Evolutionary conservation across 352 stramenopile species (phyloP), one percentile per base, ranked within the genome.

Genomic region (Peronosclerospora sorghi): DNA sequence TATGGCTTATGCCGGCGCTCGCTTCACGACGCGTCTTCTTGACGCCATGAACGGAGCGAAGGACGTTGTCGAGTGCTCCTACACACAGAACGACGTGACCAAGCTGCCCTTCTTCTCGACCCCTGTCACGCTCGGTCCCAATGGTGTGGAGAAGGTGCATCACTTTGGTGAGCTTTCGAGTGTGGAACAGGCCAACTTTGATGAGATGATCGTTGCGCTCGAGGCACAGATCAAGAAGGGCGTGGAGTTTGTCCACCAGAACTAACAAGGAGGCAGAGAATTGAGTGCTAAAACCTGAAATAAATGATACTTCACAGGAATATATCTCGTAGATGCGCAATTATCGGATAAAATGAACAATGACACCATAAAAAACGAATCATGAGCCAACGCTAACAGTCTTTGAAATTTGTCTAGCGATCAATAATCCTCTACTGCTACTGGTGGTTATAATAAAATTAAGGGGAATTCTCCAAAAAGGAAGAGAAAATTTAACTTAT

Each of bases 1-100:
- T 37, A 99, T 99, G 96, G 96, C 96, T 3, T 98, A 98, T 67
- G 96, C 96, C 23, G 96, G 93, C 27, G 96, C 93, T 8, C 56
- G 96, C 51, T 99, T 99, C 73, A 83, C 81, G 5, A 35, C 79
- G 19, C 78, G 75, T 51, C 79, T 99, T 4, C 65, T 99, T 15
- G 85, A 96, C 55, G 96, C 95, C 41, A 88, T 98, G 56, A 79
- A 84, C 56, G 96, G 96, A 34, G 85, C 87, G 48, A 84, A 96
- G 59, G 79, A 92, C 57, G 73, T 99, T 10, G 73, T 96, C 24
- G 95, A 98, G 71, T 98, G 94, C 74, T 91, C 96, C 26, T 99
- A 94, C 68, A 96, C 98, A 30, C 73, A 98, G 65, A 97, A 96
- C 65, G 61, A 83, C 65, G 72, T 98, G 46, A 98, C 94, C 14